These are phyloP conservation scores for Nigrospora osmanthi DNA, from an alignment of 2,329 filamentous ascomycete genomes.

Conservation along the genomic window DNA sequence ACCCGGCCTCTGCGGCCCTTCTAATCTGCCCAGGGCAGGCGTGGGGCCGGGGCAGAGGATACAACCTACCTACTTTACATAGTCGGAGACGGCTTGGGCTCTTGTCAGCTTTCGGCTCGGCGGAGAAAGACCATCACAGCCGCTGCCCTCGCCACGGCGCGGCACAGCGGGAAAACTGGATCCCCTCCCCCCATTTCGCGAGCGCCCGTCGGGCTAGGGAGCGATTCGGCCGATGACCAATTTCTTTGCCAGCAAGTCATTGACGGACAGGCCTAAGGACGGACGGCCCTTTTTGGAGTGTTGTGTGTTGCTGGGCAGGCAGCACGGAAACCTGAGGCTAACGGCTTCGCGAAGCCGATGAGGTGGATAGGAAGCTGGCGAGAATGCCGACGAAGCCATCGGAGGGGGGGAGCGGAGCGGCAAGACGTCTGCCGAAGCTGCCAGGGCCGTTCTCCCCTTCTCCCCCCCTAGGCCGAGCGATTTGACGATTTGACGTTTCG, in stretches of 20 bases:
- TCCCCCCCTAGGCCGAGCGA: no score
- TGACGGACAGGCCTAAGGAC: neutral
- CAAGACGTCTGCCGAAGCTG: no score
- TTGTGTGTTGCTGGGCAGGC: neutral
- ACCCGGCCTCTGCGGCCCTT: neutral
- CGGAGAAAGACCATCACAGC: neutral
- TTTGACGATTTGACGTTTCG: no score
- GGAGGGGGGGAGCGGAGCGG: no score
- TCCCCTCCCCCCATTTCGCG: no score
- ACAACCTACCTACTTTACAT: no score
- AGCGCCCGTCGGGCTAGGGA: constrained; percentile 1
- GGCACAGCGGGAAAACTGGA: no score
- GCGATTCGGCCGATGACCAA: constrained; percentile 4
- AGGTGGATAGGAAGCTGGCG: no score
- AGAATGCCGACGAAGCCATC: no score
- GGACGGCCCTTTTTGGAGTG: neutral
- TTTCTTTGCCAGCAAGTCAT: neutral
- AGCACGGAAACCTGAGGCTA: neutral
- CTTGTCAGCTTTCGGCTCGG: neutral
- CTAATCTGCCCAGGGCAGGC: neutral
- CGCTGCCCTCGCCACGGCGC: no score
- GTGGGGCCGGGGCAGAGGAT: neutral
- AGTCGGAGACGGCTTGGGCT: neutral
- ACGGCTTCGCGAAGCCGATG: no score
- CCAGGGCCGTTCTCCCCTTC: no score